Base-by-base conservation (phyloP, 768 basidiomycete genomes). In the Mycena latifolia region DNA sequence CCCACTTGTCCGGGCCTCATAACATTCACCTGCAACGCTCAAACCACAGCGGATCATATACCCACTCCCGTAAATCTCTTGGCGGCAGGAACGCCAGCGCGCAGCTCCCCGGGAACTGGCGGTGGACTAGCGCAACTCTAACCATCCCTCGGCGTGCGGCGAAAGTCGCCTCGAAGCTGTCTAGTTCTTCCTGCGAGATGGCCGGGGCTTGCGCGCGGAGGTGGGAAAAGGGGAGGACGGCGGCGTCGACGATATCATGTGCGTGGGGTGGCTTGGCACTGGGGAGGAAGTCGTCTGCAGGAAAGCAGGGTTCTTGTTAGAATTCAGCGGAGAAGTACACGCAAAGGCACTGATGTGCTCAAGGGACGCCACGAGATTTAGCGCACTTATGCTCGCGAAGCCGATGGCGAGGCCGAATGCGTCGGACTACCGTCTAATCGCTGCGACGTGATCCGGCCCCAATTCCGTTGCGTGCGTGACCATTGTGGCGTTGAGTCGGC, bases 391-490 rank as follows among this genome's bases (percentile, higher is more conserved):
- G 8, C 46, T 27, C 7, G 61, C 61, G 1, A 20, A 2, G 4
- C 61, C 61, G 24, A 63, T 48, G 12, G 46, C 22, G 27, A 29
- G 8, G 35, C 54, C 39, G 35, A 63, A 55, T 3, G n/a, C 47
- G 24, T 63, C 61, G 29, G 37, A 35, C 66, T 61, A 67, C 50
- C 51, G 57, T 20, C 51, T 41, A 41, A 67, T 51, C 2, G 60
- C 60, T 25, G 33, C 54, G 20, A 61, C 24, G 46, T 55, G 52
- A 15, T 62, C 61, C 11, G 61, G 24, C 4, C 65, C 65, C 18
- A 61, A 20, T 20, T 22, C 45, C 60, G 18, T 29, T 11, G 57
- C 60, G 15, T 61, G 48, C 8, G 31, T 28, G 8, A 14, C 33
- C 22, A 47, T n/a, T 18, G 31, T 27, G 20, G 50, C 37, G 28